Percentiles rank a stretch among this genome's conserved stretches.
Evolutionary conservation across 2,329 filamentous ascomycete genomes (phyloP).

Genomic region (Myriosclerotinia scirpicola): DNA sequence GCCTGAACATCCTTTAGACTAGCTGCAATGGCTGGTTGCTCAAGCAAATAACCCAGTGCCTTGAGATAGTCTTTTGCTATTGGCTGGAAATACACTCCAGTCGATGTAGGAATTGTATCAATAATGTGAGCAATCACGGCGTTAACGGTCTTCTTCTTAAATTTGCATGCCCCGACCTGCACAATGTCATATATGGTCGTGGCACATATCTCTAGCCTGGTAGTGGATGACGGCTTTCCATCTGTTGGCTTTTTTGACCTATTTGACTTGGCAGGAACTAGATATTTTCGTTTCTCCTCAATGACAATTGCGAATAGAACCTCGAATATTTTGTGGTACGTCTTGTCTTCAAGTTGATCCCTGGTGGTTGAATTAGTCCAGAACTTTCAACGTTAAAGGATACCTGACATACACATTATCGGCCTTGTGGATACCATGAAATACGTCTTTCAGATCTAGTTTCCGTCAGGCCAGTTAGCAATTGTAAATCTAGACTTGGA

Average conservation of each 20-base stretch:
- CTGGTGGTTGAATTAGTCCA: slow-evolving; percentile 31
- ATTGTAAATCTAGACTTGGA: background rate
- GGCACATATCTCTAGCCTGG: slow-evolving; percentile 62
- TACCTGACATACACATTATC: slow-evolving; percentile 34
- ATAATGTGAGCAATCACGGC: slow-evolving; percentile 79
- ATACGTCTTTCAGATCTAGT: slow-evolving; percentile 37
- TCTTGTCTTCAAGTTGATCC: slow-evolving; percentile 64
- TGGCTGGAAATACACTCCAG: slow-evolving; percentile 65
- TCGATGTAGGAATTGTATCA: slow-evolving; percentile 64
- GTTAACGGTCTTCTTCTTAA: slow-evolving; percentile 76
- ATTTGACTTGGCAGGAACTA: slow-evolving; percentile 52
- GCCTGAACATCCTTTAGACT: slow-evolving; percentile 59
- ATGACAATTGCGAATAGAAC: slow-evolving; percentile 69
- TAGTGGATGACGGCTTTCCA: background rate
- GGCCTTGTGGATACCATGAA: slow-evolving; percentile 34
- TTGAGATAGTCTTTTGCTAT: slow-evolving; percentile 78
- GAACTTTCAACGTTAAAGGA: background rate
- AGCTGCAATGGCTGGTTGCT: slow-evolving; percentile 75
- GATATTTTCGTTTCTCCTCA: slow-evolving; percentile 65
- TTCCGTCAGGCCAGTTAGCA: slow-evolving; percentile 6
- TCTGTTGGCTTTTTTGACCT: background rate
- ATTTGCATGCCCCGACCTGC: slow-evolving; percentile 63
- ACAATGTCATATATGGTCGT: slow-evolving; percentile 71
- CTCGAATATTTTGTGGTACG: slow-evolving; percentile 81
- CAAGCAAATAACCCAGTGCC: slow-evolving; percentile 67